Evolutionary conservation across 306 rosid genomes (phyloP).

Genomic region (Cucurbita moschata): DNA sequence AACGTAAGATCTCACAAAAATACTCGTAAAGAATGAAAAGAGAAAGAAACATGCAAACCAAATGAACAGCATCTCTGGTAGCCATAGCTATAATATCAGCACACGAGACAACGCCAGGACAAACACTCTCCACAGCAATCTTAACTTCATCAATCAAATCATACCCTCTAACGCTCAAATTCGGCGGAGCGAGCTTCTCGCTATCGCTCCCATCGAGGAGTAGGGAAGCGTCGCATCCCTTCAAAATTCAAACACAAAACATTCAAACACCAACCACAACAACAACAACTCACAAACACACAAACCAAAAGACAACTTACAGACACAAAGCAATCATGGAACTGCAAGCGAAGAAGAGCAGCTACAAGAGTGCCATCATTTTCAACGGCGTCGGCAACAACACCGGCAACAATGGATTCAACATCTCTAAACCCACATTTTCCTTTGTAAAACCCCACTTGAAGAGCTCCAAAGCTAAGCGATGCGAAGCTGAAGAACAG

Average conservation of each 20-base stretch:
- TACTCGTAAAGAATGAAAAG: no score
- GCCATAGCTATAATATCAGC: constrained; percentile 8
- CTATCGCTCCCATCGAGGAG: constrained; percentile 18
- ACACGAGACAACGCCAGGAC: background rate
- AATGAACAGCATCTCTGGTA: constrained; percentile 22
- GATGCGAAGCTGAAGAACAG: constrained; percentile 9
- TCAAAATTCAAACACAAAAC: no score
- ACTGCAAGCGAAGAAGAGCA: constrained; percentile 29
- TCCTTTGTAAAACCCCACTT: constrained; percentile 15
- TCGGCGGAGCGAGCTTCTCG: constrained; percentile 24
- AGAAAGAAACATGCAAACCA: background rate
- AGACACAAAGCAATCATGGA: constrained; percentile 33
- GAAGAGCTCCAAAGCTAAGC: constrained; percentile 2
- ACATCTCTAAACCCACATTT: constrained; percentile 16
- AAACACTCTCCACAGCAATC: constrained; percentile 1
- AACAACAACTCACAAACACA: no score
- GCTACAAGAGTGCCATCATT: constrained; percentile 9
- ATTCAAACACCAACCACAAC: no score
- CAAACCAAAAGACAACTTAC: background rate
- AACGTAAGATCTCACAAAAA: no score
- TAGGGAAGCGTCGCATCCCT: constrained; percentile 42
- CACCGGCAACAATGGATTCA: background rate
- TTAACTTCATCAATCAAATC: constrained; percentile 21
- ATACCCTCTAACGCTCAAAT: constrained; percentile 20
- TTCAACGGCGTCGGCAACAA: background rate